Evolutionary conservation across 768 basidiomycete genomes (phyloP).

Genomic region (Rossbeevera mucosa): DNA sequence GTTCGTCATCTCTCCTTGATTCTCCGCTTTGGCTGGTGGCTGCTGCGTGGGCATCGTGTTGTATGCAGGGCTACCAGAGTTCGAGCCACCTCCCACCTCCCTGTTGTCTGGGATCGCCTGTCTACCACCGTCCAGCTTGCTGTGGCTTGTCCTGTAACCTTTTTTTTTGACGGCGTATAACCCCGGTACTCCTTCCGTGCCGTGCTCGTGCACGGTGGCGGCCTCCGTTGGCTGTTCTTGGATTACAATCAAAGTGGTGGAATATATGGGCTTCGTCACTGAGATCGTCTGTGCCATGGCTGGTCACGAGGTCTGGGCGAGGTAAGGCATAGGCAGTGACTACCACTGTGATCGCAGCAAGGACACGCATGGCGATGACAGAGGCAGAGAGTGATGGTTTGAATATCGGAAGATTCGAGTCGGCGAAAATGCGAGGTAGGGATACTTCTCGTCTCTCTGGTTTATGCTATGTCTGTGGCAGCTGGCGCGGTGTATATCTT

Average conservation of each 20-base stretch:
- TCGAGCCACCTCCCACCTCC: conserved; percentile 4
- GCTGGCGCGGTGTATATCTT: conserved; percentile 15
- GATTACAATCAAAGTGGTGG: conserved; percentile 31
- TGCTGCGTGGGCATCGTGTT: conserved; percentile 14
- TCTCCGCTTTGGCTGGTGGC: conserved; percentile 2
- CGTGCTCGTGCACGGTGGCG: conserved; percentile 3
- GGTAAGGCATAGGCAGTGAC: conserved; percentile 19
- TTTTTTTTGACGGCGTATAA: background rate
- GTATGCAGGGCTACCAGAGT: conserved; percentile 8
- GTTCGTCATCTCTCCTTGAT: conserved; percentile 6
- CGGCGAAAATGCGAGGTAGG: background rate
- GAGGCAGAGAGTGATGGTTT: conserved; percentile 7
- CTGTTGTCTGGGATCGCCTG: conserved; percentile 30
- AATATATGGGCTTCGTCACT: conserved; percentile 21
- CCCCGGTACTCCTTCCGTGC: background rate
- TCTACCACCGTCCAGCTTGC: background rate
- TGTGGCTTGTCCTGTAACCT: background rate
- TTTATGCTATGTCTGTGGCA: conserved; percentile 22
- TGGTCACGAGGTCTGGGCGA: conserved; percentile 21
- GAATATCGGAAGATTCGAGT: conserved; percentile 3
- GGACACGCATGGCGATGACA: conserved; percentile 26
- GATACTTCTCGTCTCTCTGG: conserved; percentile 1
- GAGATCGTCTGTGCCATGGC: conserved; percentile 13
- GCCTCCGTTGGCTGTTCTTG: conserved; percentile 17
- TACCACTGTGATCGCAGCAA: conserved; percentile 25